Base-by-base conservation (phyloP, 2,329 filamentous ascomycete species). In the Aspergillus cejpii region DNA sequence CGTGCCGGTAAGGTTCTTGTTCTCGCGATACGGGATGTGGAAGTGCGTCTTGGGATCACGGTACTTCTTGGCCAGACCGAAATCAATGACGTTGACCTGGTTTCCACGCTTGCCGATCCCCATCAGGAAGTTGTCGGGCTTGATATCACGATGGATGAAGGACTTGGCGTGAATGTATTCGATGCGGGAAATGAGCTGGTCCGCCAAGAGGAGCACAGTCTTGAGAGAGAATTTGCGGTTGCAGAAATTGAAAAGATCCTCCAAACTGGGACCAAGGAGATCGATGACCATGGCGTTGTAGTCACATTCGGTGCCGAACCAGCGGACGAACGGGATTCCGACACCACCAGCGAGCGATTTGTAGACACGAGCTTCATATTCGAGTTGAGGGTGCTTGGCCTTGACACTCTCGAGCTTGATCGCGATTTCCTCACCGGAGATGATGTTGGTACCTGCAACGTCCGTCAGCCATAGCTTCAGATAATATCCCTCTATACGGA, bases 261-360 rank as follows among this genome's bases (percentile, higher is more conserved):
- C 92, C 71, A 98, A 74, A 63, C 85, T 92, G 56, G 92, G 92
- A 29, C 92, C 92, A 47, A 98, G 85, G 20, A 98, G 83, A 65
- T 98, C 92, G 55, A 97, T 82, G 41, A 98, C 92, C 92, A 98
- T 97, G 69, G 92, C 92, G 73, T 98, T 97, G 82, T 98, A 97
- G 75, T 97, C 92, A 72, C 91, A 97, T 74, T 98, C 92, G 49
- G 91, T 97, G 58, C 92, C 92, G 71, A 97, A 98, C 92, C 92
- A 98, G 73, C 91, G 89, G 65, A 98, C 92, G 64, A 97, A 97
- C 38, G 92, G 92, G 56, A 98, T 98, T 49, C 92, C 92, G 59
- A 97, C 92, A 69, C 92, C 92, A 56, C 92, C 92, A 45, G 92
- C 92, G 41, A 98, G 86, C 19, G 80, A 83, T 65, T 84, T 84